Conservation (phyloP, 805 yeast species). For the Kluyveromyces aestuarii region DNA sequence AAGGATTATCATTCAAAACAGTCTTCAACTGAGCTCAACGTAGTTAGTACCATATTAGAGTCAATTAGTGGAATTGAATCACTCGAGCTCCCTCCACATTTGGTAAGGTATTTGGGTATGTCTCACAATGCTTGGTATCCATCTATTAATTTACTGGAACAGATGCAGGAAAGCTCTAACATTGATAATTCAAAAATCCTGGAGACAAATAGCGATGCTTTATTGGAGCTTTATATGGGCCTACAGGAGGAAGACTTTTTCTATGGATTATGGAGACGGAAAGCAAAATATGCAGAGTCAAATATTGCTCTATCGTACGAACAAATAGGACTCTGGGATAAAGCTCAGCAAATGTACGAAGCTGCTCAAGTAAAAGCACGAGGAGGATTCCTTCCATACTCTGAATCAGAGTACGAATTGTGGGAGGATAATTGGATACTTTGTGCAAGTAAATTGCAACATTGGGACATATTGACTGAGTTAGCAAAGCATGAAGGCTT, state of each 20-base stretch:
- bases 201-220: slow-evolving; percentile 83
- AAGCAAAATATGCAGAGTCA: slow-evolving; percentile 91
- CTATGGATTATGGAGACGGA: slow-evolving; percentile 94
- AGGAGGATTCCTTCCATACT: slow-evolving; percentile 88
- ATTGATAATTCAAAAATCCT: slow-evolving; percentile 66
- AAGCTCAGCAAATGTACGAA: slow-evolving; percentile 89
- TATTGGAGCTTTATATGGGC: slow-evolving; percentile 79
- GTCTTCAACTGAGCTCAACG: slow-evolving; percentile 77
- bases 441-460: slow-evolving; percentile 94
- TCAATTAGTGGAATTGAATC: slow-evolving; percentile 70
- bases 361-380: slow-evolving; percentile 95
- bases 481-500: slow-evolving; percentile 97
- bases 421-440: slow-evolving; percentile 99
- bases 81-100: slow-evolving; percentile 85
- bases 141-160: slow-evolving; percentile 76
- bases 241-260: slow-evolving; percentile 94
- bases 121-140: slow-evolving; percentile 90
- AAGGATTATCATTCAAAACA: slow-evolving; percentile 93
- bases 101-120: slow-evolving; percentile 78
- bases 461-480: slow-evolving; percentile 96
- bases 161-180: slow-evolving; percentile 47
- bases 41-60: slow-evolving; percentile 71
- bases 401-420: slow-evolving; percentile 86
- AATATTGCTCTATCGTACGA: slow-evolving; percentile 89
- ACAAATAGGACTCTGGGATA: slow-evolving; percentile 91